Base-by-base conservation (phyloP, 352 stramenopile genomes). In the Globisporangium abappressorium region DNA sequence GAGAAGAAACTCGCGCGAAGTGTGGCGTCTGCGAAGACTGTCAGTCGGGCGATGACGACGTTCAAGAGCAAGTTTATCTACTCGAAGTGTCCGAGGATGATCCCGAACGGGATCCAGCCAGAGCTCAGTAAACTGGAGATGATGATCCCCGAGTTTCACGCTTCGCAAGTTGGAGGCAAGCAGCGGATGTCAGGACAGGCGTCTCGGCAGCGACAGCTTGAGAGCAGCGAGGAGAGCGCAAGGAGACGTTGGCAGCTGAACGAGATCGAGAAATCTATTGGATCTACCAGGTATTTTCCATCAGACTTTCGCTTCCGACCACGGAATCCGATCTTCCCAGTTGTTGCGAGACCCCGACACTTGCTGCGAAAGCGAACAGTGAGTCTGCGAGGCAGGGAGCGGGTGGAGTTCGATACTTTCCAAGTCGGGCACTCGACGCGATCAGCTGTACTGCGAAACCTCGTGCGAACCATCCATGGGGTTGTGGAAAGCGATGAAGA, bases 51-150 rank as follows among this genome's bases (percentile, higher is more conserved):
- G 4, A 79, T 95, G 55, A 95, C 85, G 20, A 94, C 90, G 68
- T 98, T 91, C 76, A 96, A 96, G 70, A 90, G 72, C 77, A 96
- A 88, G 66, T 96, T 96, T 64, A 78, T 89, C 80, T 90, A 97
- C 89, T 77, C 77, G 53, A 89, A 84, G 59, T 90, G 81, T 56
- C 75, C 81, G 46, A 82, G 88, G 8, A 97, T 95, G 83, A 62
- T 93, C 24, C 89, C 84, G 24, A 70, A 64, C 15, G 80, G 79
- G 1, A 77, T 90, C 49, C 72, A 57, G 5, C 86, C 84, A 5
- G 57, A 79, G 34, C 69, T 95, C 15, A 75, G 71, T 15, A 69
- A 84, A 22, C 68, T 91, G 15, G 71, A 77, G 64, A 91, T 94
- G 86, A 72, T 81, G n/a, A 94, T 95, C 22, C 84, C 85, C 5